Conservation (phyloP, 2,329 filamentous ascomycete species). For the Raffaelea albimanens region DNA sequence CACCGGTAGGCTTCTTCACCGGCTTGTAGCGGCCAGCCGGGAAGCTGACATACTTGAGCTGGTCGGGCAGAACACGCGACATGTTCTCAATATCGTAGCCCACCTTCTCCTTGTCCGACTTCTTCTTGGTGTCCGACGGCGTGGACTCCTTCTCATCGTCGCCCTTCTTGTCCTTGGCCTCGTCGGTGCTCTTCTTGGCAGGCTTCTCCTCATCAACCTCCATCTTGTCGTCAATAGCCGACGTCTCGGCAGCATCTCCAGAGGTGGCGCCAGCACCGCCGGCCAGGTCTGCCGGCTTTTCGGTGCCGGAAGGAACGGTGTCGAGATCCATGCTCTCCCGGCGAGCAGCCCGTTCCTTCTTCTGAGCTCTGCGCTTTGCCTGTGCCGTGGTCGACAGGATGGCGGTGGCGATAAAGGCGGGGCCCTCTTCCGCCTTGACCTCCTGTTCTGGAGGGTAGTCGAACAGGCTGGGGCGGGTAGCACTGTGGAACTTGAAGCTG, state of each 20-base stretch:
- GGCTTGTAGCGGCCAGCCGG: slow-evolving; percentile 84
- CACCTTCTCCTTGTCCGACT: slow-evolving; percentile 89
- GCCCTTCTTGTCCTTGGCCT: slow-evolving; percentile 44
- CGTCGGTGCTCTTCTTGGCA: slow-evolving; percentile 41
- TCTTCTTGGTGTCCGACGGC: slow-evolving; percentile 65
- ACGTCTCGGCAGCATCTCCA: background rate
- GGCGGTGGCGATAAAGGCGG: slow-evolving; percentile 88
- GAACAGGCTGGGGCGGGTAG: slow-evolving; percentile 88
- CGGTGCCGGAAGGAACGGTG: slow-evolving; percentile 36
- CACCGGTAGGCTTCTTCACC: slow-evolving; percentile 85
- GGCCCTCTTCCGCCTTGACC: slow-evolving; percentile 87
- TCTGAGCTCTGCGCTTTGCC: slow-evolving; percentile 87
- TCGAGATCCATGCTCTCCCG: slow-evolving; percentile 96
- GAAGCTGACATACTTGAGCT: slow-evolving; percentile 95
- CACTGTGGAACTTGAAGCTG: slow-evolving; percentile 90
- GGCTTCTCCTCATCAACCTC: slow-evolving; percentile 64
- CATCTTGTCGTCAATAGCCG: slow-evolving; percentile 63
- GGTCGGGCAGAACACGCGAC: slow-evolving; percentile 82
- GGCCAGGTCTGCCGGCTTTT: slow-evolving; percentile 3
- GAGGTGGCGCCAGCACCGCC: slow-evolving; percentile 25
- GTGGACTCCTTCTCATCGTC: slow-evolving; percentile 55
- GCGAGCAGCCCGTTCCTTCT: slow-evolving; percentile 83
- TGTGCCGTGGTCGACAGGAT: slow-evolving; percentile 95
- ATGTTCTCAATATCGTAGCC: slow-evolving; percentile 96
- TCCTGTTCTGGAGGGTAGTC: slow-evolving; percentile 97